Evolutionary conservation across 345 rosid genomes (phyloP), one percentile per base, ranked within the genome.

Genomic region (Eucalyptus curtisii): DNA sequence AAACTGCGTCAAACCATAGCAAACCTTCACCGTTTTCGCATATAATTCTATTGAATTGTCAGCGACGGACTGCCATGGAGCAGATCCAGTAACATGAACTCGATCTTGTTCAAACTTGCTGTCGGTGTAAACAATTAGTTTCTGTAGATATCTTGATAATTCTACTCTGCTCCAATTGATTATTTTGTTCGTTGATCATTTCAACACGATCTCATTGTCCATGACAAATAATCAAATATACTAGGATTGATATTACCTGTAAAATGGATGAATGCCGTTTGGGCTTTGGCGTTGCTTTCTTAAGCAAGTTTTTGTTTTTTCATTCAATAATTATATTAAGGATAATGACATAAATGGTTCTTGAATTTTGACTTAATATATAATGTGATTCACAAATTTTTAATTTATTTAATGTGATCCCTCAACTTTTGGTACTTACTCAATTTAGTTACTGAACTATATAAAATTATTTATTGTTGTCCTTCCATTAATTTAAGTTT

Each of bases 311-410:
- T 12, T 76, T 61, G 30, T 27, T 20, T 20, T 76, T 37, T 10
- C 0, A 12, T 40, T 40, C 30, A 40, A 11, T 3, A 6, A 37
- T 10, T 76, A 40, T 52, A 8, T 52, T 3, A 10, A 9, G 57
- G 57, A 52, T 52, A 20, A 52, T 52, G 25, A 20, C 25, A 52
- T 10, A 52, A 20, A 20, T 20, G 2, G 57, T 52, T 10, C 0
- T 52, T 52, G 10, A 52, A 20, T 20, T 52, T 52, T 20, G 8
- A 52, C 8, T 52, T 52, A 52, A 52, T 52, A 52, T 52, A 0
- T 0, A 20, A 52, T 50, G 4, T 50, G 55, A 17, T 52, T 1
- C 0, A 3, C 20, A 1, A 52, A 20, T 52, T 52, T 52, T 20
- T 52, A 0, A 52, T 52, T 52, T 20, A 8, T 52, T 52, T 9